Base-by-base conservation (phyloP, 352 stramenopile genomes). In the Pythium rhizo-oryzae region DNA sequence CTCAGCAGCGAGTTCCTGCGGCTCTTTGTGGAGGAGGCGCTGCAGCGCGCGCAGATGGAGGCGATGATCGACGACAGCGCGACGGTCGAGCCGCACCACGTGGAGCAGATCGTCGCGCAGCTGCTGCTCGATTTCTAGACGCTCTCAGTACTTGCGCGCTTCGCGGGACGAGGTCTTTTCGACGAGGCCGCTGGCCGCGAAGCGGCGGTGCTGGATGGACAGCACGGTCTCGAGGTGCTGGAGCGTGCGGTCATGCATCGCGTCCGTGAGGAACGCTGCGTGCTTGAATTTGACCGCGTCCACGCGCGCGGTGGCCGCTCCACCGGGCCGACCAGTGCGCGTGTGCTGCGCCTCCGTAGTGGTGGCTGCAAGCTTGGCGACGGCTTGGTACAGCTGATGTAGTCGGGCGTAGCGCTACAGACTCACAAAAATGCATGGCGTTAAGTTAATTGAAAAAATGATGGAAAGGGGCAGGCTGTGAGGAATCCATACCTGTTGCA, bases 61-160 rank as follows among this genome's bases (percentile, higher is more conserved):
- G 87, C 87, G 41, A 94, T 93, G 86, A 84, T 96, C 35, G 87
- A 96, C 62, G 87, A 93, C 50, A 93, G 83, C 66, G 68, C 79
- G 25, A 71, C 75, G 11, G 77, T 94, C 11, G 84, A 96, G 66
- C 82, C 85, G 43, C 80, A 87, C 33, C 87, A 96, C 50, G 51
- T 96, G 3, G 87, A 96, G 69, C 84, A 96, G 65, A 87, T 94
- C 24, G 47, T 96, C 23, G 87, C 85, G 39, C 85, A 94, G 59
- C 70, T 96, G 52, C 64, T 96, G 51, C 69, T 96, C 33, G 87
- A 96, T 53, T 96, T 92, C 56, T 92, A 61, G 24, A 11, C 9
- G 37, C 28, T 33, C 24, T 59, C 49, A 63, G 19, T 61, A 72
- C 23, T 69, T 72, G 16, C 54, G 66, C 1, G 57, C 58, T 46